Conservation (phyloP, 257 asterid genomes). For the Solanum chmielewskii region DNA sequence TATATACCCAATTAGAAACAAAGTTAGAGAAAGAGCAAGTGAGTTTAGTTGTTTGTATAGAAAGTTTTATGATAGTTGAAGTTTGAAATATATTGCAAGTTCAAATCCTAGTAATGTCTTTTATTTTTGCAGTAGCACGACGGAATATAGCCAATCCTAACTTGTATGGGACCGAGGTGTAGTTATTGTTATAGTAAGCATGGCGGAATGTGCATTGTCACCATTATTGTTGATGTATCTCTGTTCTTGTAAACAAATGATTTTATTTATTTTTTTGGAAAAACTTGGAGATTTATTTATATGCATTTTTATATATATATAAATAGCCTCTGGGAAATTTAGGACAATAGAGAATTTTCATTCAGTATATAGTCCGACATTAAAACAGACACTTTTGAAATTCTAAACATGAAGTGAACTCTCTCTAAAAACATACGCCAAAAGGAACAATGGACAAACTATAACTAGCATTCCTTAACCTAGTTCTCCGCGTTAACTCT, state of each 20-base stretch:
- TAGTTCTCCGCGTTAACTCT: too few relatives aligned
- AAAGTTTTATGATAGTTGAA: not conserved
- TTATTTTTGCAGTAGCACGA: constrained; percentile 13
- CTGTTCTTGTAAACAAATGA: not conserved
- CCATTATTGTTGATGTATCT: not conserved
- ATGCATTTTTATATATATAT: not conserved
- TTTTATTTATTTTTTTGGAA: not conserved
- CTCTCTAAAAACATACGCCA: too few relatives aligned
- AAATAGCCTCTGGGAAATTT: not conserved
- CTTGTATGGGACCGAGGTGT: not conserved
- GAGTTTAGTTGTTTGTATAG: not conserved
- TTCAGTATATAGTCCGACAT: too few relatives aligned
- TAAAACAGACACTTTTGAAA: too few relatives aligned
- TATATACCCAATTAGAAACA: not conserved
- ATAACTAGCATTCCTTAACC: too few relatives aligned
- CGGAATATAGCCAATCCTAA: not conserved
- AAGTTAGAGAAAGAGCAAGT: not conserved
- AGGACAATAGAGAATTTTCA: not conserved
- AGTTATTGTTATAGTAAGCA: not conserved
- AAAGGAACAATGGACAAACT: too few relatives aligned
- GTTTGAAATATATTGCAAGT: not conserved
- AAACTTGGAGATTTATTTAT: not conserved
- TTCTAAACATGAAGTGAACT: too few relatives aligned
- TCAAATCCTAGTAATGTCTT: not conserved
- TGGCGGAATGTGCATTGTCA: not conserved